phyloP scores from a whole-genome alignment of 2,329 filamentous ascomycete species.

The Fusarium lateritium region DNA sequence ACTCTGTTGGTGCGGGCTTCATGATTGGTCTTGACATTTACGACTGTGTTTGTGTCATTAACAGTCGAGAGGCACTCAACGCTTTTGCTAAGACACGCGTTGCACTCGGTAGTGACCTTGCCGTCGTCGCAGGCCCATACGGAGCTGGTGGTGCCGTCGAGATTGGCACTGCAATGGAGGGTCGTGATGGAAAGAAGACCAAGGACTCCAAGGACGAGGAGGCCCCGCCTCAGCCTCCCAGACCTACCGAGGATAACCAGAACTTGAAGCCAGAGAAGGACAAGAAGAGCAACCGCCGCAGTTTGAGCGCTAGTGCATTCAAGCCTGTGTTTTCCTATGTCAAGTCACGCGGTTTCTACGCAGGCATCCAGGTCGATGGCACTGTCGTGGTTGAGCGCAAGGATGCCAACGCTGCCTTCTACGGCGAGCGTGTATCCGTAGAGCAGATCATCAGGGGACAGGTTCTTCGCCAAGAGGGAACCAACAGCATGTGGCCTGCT shows the following conservation, averaged over 20 bases:
- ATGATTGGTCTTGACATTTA: constrained; percentile 89
- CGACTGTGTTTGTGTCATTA: constrained; percentile 90
- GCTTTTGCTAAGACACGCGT: constrained; percentile 83
- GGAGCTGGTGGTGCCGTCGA: constrained; percentile 83
- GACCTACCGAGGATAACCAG: constrained; percentile 33
- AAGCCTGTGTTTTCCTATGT: constrained; percentile 77
- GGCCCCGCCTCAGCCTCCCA: constrained; percentile 22
- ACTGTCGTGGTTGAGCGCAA: constrained; percentile 87
- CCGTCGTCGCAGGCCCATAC: constrained; percentile 78
- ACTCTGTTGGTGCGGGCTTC: constrained; percentile 85
- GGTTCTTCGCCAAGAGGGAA: constrained; percentile 48
- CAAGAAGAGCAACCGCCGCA: constrained; percentile 51
- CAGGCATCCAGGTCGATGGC: constrained; percentile 88
- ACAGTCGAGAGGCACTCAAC: constrained; percentile 80
- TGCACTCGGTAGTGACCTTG: constrained; percentile 84
- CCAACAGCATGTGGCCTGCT: constrained; percentile 52
- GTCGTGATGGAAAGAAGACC: constrained; percentile 47
- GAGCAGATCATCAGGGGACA: constrained; percentile 64
- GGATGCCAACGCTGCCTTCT: constrained; percentile 92
- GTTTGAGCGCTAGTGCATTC: constrained; percentile 49
- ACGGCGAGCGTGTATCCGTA: constrained; percentile 71
- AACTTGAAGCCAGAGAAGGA: constrained; percentile 49
- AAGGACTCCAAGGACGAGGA: constrained; percentile 68
- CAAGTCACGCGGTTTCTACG: constrained; percentile 91
- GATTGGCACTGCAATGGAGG: constrained; percentile 56